Evolutionary conservation across 2,329 filamentous ascomycete species (phyloP).

Genomic region (Neonectria punicea): DNA sequence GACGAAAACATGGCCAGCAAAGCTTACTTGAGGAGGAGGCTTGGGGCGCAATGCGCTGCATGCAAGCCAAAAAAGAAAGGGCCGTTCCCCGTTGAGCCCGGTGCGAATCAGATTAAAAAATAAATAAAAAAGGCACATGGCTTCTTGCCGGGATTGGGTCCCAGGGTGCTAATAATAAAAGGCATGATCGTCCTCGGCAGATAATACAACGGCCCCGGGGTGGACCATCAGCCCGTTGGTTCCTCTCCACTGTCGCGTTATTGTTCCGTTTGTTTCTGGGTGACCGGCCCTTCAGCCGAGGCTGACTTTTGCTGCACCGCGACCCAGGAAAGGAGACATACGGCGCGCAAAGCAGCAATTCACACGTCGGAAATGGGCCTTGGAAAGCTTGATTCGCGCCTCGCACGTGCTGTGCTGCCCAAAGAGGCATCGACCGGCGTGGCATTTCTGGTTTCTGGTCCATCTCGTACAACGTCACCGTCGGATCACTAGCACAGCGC

Average conservation of each 20-base stretch:
- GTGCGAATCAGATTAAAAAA: background rate
- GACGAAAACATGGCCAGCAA: background rate
- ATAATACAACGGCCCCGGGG: background rate
- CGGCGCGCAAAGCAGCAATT: background rate
- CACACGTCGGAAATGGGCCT: background rate
- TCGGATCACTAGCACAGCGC: background rate
- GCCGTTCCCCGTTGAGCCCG: background rate
- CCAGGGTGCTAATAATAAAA: background rate
- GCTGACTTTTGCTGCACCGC: background rate
- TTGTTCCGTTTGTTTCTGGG: background rate
- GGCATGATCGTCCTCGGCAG: too few relatives aligned
- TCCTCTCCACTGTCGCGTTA: too few relatives aligned
- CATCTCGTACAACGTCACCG: background rate
- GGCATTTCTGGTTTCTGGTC: too few relatives aligned
- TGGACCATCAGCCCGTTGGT: background rate
- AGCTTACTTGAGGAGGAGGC: background rate
- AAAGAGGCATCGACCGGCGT: background rate
- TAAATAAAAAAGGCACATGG: background rate
- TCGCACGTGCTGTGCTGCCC: conserved; percentile 6
- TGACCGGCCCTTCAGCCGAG: background rate
- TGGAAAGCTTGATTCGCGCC: background rate
- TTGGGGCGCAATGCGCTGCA: background rate
- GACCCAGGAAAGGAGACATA: background rate
- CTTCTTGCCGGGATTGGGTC: background rate
- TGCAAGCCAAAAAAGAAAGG: background rate